These are phyloP conservation scores for Achlya hypogyna DNA, from an alignment of 352 stramenopile genomes.

Conservation along the genomic window DNA sequence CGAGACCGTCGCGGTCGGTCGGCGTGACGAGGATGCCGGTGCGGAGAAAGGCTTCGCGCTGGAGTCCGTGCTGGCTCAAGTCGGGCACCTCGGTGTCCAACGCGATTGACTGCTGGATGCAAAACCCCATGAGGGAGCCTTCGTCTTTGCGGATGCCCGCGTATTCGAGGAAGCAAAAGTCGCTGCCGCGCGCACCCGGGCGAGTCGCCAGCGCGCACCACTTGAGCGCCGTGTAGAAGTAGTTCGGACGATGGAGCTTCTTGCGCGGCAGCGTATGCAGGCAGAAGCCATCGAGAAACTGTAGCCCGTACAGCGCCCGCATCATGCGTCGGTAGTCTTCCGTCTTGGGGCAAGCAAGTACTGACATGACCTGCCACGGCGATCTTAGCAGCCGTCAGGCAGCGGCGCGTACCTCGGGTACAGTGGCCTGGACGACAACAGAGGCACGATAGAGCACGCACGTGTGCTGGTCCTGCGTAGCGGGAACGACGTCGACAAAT, in stretches of 20 bases:
- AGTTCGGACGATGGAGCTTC: slow-evolving; percentile 8
- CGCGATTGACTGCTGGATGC: slow-evolving; percentile 57
- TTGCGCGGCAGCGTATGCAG: slow-evolving; percentile 12
- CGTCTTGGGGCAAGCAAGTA: slow-evolving; percentile 25
- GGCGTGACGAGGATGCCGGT: slow-evolving; percentile 61
- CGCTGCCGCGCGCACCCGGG: slow-evolving; percentile 14
- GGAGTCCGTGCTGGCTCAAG: slow-evolving; percentile 50
- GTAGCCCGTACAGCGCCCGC: background rate
- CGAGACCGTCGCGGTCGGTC: slow-evolving; percentile 44
- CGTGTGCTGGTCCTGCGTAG: slow-evolving; percentile 39
- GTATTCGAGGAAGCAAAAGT: slow-evolving; percentile 74
- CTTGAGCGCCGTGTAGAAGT: slow-evolving; percentile 58
- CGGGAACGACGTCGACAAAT: slow-evolving; percentile 41
- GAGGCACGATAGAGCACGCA: slow-evolving; percentile 41
- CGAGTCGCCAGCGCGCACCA: slow-evolving; percentile 47
- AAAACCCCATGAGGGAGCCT: slow-evolving; percentile 51
- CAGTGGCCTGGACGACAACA: slow-evolving; percentile 53
- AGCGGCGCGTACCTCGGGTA: slow-evolving; percentile 54
- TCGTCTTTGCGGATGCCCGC: slow-evolving; percentile 40
- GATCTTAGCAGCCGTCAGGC: background rate
- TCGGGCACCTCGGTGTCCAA: slow-evolving; percentile 49
- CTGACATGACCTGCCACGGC: slow-evolving; percentile 26
- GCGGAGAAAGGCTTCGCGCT: slow-evolving; percentile 39
- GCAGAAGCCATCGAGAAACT: slow-evolving; percentile 15
- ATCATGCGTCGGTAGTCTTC: slow-evolving; percentile 19